phyloP scores from a whole-genome alignment of 108 stramenopile genomes.

The Cyclotella sp. region DNA sequence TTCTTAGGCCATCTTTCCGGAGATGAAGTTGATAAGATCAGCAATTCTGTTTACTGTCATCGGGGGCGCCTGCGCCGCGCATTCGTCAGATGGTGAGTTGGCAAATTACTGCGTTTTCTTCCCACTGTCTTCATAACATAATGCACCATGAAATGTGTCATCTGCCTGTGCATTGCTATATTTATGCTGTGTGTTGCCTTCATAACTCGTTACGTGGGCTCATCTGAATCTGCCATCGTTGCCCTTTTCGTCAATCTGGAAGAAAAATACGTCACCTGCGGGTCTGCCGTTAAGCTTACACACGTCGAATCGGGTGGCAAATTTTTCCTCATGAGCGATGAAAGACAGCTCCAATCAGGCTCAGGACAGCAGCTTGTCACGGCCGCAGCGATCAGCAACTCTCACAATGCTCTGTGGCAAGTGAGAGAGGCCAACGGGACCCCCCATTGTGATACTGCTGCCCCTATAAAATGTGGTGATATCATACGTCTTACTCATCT shows the following conservation, averaged over 20 bases:
- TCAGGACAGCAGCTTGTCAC: constrained; percentile 89
- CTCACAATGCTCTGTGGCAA: constrained; percentile 72
- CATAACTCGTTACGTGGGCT: too few species aligned
- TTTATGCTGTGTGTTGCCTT: too few species aligned
- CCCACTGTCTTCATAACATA: background rate
- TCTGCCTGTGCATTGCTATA: background rate
- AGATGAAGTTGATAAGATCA: background rate
- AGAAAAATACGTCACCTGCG: constrained; percentile 79
- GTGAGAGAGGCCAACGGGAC: constrained; percentile 66
- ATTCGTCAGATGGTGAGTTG: constrained; percentile 7
- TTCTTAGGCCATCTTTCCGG: background rate
- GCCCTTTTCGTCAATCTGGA: background rate
- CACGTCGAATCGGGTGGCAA: constrained; percentile 66
- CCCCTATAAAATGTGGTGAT: constrained; percentile 63
- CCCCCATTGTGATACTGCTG: constrained; percentile 41
- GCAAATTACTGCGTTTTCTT: background rate
- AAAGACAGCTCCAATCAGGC: constrained; percentile 38
- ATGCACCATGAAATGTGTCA: background rate
- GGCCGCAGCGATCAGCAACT: constrained; percentile 39
- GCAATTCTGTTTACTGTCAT: background rate
- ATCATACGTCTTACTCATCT: constrained; percentile 78
- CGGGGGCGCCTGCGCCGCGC: background rate
- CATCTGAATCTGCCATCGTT: background rate
- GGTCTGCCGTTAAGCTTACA: constrained; percentile 80
- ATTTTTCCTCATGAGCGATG: constrained; percentile 48